phyloP scores from a whole-genome alignment of 768 basidiomycete species.

The Coprinopsis sp. region DNA sequence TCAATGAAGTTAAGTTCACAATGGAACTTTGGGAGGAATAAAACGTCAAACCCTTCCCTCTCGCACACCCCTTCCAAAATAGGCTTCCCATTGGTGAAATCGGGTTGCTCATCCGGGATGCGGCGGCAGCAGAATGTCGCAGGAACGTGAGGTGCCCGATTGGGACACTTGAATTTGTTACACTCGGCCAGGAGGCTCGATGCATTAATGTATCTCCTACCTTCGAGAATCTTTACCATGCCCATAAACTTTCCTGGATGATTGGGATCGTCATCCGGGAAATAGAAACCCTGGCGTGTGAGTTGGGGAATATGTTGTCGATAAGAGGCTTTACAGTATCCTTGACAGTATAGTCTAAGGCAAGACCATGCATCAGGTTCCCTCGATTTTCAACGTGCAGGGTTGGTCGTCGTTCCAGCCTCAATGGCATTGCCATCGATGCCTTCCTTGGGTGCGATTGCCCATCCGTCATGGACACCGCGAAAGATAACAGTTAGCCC shows the following conservation, averaged over 20 bases:
- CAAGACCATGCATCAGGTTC: no score
- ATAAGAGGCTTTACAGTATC: no score
- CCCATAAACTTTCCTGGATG: slow-evolving; percentile 32
- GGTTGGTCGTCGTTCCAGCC: slow-evolving; percentile 75
- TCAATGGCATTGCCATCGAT: slow-evolving; percentile 87
- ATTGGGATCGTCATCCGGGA: slow-evolving; percentile 19
- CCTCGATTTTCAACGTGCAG: no score
- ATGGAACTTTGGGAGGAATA: slow-evolving; percentile 30
- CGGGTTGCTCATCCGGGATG: slow-evolving; percentile 28
- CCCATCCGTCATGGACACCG: slow-evolving; percentile 98
- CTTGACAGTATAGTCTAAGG: no score
- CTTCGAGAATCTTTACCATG: slow-evolving; percentile 27
- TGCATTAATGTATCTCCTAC: slow-evolving; percentile 20
- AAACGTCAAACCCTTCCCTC: slow-evolving; percentile 16
- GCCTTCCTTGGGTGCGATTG: slow-evolving; percentile 61
- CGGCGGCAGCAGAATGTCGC: slow-evolving; percentile 21
- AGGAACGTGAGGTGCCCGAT: not conserved
- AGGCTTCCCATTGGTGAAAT: slow-evolving; percentile 24
- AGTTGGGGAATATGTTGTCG: no score
- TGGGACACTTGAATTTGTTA: slow-evolving; percentile 24
- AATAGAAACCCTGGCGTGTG: slow-evolving; percentile 35
- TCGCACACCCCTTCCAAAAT: slow-evolving; percentile 19
- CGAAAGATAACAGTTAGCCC: no score
- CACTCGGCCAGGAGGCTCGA: slow-evolving; percentile 23
- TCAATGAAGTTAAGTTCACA: slow-evolving; percentile 20